These are phyloP conservation scores for Tritrichomonas foetus DNA, from an alignment of 208 protist genomes.

Conservation along the genomic window DNA sequence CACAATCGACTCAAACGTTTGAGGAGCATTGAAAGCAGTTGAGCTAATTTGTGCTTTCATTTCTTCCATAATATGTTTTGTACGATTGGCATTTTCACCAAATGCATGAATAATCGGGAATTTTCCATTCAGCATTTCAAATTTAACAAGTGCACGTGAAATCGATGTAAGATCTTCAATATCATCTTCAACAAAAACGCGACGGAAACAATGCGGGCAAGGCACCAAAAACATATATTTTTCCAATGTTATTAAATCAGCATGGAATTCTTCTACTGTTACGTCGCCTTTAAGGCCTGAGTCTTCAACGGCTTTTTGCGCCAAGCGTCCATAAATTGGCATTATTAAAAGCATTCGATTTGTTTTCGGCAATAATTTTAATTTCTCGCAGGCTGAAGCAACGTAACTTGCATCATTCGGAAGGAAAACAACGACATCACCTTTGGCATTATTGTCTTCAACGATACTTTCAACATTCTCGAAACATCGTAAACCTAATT, in stretches of 20 bases:
- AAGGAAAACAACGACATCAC: neutral
- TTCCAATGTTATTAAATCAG: neutral
- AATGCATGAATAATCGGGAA: neutral
- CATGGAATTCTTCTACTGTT: neutral
- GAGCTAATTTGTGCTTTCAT: neutral
- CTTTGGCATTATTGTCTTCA: neutral
- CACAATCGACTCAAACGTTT: neutral
- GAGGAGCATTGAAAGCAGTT: neutral
- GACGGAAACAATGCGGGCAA: neutral
- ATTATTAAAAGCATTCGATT: neutral
- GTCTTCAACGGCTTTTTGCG: neutral
- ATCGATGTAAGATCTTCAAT: conserved; percentile 28
- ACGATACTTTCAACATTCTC: neutral
- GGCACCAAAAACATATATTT: neutral
- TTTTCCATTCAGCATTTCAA: conserved; percentile 4
- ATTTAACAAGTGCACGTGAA: neutral
- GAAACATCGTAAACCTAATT: neutral
- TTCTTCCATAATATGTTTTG: neutral
- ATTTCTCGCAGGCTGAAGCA: neutral
- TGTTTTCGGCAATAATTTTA: neutral
- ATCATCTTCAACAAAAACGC: neutral
- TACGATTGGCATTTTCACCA: neutral
- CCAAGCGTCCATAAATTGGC: neutral
- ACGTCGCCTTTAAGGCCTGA: neutral
- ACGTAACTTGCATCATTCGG: neutral